These are phyloP conservation scores for Macaranga tanarius DNA, from an alignment of 441 rosid genomes.

Conservation along the genomic window DNA sequence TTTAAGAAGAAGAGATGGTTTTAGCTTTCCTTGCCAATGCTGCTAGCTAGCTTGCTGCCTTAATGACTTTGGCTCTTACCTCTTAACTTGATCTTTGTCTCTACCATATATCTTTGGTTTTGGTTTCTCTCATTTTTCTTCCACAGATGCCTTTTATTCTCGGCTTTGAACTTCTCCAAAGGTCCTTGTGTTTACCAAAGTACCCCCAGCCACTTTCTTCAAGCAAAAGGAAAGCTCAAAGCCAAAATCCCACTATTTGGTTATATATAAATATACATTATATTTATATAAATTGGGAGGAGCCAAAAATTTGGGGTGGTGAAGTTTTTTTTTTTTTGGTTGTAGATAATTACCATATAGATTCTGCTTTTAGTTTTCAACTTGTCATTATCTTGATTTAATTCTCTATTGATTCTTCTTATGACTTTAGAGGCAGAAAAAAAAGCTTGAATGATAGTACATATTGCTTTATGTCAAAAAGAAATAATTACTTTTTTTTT, in stretches of 20 bases:
- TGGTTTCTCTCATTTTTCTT: slow-evolving; percentile 21
- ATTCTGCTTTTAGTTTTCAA: slow-evolving; percentile 30
- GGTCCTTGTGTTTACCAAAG: slow-evolving; percentile 19
- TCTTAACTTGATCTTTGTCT: slow-evolving; percentile 17
- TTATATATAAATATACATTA: slow-evolving; percentile 1
- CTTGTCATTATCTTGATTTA: neutral
- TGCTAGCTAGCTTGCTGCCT: slow-evolving; percentile 17
- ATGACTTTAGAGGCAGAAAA: slow-evolving; percentile 29
- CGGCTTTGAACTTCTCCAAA: slow-evolving; percentile 24
- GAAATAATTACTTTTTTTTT: too few species aligned
- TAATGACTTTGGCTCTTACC: slow-evolving; percentile 25
- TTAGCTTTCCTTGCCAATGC: slow-evolving; percentile 32
- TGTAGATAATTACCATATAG: slow-evolving; percentile 26
- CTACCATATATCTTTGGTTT: too few species aligned
- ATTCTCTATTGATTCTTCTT: slow-evolving; percentile 28
- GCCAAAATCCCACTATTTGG: slow-evolving; percentile 31
- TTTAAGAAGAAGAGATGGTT: slow-evolving; percentile 22
- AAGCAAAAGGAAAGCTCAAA: slow-evolving; percentile 50
- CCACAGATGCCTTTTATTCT: slow-evolving; percentile 9
- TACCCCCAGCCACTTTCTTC: slow-evolving; percentile 50
- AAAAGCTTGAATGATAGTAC: neutral
- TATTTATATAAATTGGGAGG: too few species aligned
- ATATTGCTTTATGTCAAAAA: slow-evolving; percentile 12
- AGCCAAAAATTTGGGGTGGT: slow-evolving; percentile 37
- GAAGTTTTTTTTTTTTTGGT: slow-evolving; percentile 12